phyloP scores from a whole-genome alignment of 345 rosid genomes.

The Psidium guajava region DNA sequence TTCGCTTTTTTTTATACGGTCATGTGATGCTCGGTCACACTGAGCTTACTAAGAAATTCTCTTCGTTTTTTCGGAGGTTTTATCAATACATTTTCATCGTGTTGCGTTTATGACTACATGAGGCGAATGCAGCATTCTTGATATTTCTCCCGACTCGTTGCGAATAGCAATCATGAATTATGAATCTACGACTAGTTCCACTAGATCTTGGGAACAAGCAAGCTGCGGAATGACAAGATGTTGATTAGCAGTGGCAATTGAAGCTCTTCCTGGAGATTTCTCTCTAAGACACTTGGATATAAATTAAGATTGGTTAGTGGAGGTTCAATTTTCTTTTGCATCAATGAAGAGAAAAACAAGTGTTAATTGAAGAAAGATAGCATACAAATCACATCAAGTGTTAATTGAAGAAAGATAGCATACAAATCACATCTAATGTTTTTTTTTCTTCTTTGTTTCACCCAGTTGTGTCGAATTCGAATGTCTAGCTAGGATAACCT shows the following conservation, averaged over 20 bases:
- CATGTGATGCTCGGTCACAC: no score
- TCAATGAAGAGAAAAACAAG: no score
- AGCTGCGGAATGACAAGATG: no score
- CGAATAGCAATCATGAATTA: not conserved
- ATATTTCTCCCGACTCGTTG: not conserved
- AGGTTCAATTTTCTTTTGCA: no score
- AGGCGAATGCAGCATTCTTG: not conserved
- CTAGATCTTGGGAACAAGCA: not conserved
- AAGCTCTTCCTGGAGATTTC: no score
- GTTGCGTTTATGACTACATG: not conserved
- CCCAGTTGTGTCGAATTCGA: not conserved
- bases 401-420: no score
- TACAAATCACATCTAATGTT: no score
- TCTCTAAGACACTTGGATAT: no score
- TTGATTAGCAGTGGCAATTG: no score
- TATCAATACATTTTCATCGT: not conserved
- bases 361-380: no score
- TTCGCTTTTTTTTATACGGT: rapidly evolving
- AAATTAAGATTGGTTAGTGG: no score
- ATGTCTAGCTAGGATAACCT: not conserved
- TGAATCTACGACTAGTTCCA: not conserved
- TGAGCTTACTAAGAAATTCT: not conserved
- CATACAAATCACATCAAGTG: no score
- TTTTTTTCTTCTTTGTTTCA: not conserved
- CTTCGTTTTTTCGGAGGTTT: not conserved